A percentile compares a stretch with the other conserved stretches of the same genome.
Evolutionary conservation across 768 basidiomycete genomes (phyloP).

Genomic region (Amanita fuliginea): DNA sequence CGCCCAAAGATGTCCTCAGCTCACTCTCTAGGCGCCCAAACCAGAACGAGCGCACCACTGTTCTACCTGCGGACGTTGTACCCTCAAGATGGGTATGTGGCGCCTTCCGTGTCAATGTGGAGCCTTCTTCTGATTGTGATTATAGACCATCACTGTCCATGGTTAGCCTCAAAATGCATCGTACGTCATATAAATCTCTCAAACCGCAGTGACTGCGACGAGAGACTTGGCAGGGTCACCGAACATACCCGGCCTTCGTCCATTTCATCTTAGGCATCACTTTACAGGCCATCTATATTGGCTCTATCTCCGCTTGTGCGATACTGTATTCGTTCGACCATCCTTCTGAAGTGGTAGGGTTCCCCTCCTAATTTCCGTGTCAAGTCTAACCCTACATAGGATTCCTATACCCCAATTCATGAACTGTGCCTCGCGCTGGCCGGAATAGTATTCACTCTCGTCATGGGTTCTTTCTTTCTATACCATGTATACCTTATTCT

Average conservation of each 20-base stretch:
- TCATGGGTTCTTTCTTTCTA: conserved; percentile 63
- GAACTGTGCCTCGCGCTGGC: conserved; percentile 53
- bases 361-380: background rate
- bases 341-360: conserved; percentile 48
- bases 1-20: background rate
- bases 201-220: background rate
- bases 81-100: conserved; percentile 72
- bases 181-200: conserved; percentile 26
- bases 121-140: conserved; percentile 5
- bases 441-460: conserved; percentile 47
- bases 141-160: conserved; percentile 79
- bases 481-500: conserved; percentile 72
- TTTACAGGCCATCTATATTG: conserved; percentile 51
- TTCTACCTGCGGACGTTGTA: conserved; percentile 61
- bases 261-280: conserved; percentile 64
- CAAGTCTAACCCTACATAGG: conserved; percentile 21
- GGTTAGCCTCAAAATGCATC: conserved; percentile 70
- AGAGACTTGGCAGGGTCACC: conserved; percentile 45
- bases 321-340: conserved; percentile 59
- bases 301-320: conserved; percentile 37
- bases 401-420: conserved; percentile 58
- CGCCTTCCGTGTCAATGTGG: background rate
- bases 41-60: conserved; percentile 80
- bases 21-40: conserved; percentile 40
- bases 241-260: conserved; percentile 77